Evolutionary conservation across 345 rosid species (phyloP).

Genomic region (Psidium guajava): DNA sequence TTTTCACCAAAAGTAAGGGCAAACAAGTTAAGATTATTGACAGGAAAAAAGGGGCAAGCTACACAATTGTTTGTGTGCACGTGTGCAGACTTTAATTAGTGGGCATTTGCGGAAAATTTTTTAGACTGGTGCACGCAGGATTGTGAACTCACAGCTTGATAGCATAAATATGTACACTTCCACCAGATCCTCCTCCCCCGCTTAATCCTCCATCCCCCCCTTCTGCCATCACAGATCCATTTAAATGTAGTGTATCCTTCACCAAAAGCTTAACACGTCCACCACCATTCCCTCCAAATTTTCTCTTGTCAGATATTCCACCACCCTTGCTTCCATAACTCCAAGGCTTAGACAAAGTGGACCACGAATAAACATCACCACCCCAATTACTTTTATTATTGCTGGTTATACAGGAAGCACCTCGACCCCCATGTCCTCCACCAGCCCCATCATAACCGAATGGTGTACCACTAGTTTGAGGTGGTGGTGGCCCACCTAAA

Average conservation of each 20-base stretch:
- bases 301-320: constrained; percentile 29
- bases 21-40: not conserved
- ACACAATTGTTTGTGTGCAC: not conserved
- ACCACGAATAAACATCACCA: constrained; percentile 94
- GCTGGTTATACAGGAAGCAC: constrained; percentile 73
- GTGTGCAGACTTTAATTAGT: not conserved
- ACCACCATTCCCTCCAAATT: constrained; percentile 79
- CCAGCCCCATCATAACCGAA: constrained; percentile 78
- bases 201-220: constrained; percentile 75
- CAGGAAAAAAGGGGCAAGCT: not conserved
- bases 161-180: constrained; percentile 58
- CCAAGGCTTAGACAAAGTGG: constrained; percentile 74
- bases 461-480: constrained; percentile 96
- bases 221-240: constrained; percentile 69
- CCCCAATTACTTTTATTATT: constrained; percentile 69
- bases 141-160: constrained; percentile 62
- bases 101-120: not conserved
- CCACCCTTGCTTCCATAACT: constrained; percentile 95
- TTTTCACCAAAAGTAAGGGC: not conserved
- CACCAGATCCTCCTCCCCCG: constrained; percentile 98
- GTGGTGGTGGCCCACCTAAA: constrained; percentile 77
- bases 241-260: constrained; percentile 52
- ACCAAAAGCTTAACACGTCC: constrained; percentile 63
- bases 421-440: constrained; percentile 99
- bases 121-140: not conserved